A percentile compares a stretch with the other conserved stretches of the same genome.
Conservation (phyloP, 208 protist genomes). For the Trypanosoma mega region DNA sequence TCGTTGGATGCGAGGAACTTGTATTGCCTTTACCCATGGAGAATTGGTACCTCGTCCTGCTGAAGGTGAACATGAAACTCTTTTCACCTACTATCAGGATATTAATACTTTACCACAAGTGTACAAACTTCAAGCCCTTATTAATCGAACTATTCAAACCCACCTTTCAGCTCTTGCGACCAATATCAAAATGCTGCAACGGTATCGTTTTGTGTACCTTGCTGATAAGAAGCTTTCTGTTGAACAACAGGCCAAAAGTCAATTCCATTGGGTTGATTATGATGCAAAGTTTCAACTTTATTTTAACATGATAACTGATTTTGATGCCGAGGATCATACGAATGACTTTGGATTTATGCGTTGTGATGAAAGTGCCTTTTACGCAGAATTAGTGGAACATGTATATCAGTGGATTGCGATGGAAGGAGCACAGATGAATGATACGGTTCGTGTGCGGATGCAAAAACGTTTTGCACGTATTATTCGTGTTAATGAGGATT, state of each 20-base stretch:
- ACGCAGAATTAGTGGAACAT: conserved; percentile 88
- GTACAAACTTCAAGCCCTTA: conserved; percentile 85
- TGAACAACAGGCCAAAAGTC: conserved; percentile 92
- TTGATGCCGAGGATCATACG: conserved; percentile 81
- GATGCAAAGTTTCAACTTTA: conserved; percentile 95
- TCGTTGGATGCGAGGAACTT: conserved; percentile 97
- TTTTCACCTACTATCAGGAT: conserved; percentile 96
- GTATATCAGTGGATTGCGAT: conserved; percentile 92
- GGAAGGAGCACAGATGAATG: conserved; percentile 94
- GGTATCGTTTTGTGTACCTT: conserved; percentile 93
- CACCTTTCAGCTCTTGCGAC: conserved; percentile 86
- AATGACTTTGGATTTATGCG: conserved; percentile 96
- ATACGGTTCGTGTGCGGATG: conserved; percentile 78
- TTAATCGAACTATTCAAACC: conserved; percentile 92
- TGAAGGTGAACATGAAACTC: conserved; percentile 76
- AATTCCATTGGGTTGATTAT: conserved; percentile 94
- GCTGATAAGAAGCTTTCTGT: conserved; percentile 94
- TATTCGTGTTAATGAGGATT: conserved; percentile 82
- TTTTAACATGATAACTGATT: conserved; percentile 92
- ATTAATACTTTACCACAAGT: conserved; percentile 90
- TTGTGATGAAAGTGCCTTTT: conserved; percentile 90
- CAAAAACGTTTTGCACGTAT: conserved; percentile 75
- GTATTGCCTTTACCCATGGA: conserved; percentile 93
- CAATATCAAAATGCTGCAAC: conserved; percentile 93
- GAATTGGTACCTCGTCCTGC: conserved; percentile 84